Conservation (phyloP, 352 stramenopile species). For the Phytophthora ramorum region DNA sequence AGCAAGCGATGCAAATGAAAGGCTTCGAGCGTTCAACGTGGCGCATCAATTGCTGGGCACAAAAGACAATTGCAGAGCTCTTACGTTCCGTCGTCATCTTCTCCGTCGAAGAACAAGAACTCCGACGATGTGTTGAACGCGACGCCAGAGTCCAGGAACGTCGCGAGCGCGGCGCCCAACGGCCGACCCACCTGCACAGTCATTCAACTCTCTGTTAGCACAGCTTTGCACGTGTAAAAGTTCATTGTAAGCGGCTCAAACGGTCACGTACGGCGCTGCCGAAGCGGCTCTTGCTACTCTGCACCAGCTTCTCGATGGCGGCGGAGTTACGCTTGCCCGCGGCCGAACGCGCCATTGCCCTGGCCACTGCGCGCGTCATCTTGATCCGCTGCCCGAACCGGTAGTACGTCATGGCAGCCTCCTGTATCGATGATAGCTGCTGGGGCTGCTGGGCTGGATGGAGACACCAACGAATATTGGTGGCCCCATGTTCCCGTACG, state of each 20-base stretch:
- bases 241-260: neutral
- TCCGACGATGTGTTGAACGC: constrained; percentile 65
- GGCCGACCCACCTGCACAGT: constrained; percentile 52
- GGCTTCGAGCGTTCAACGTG: neutral
- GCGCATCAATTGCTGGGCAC: constrained; percentile 3
- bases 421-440: constrained; percentile 19
- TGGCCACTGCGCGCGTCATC: constrained; percentile 68
- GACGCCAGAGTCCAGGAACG: constrained; percentile 59
- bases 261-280: constrained; percentile 60
- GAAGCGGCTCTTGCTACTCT: constrained; percentile 71
- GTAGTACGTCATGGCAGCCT: constrained; percentile 73
- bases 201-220: constrained; percentile 12
- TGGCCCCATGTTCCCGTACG: constrained; percentile 15
- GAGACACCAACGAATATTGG: constrained; percentile 21
- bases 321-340: constrained; percentile 51
- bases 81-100: constrained; percentile 87
- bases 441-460: constrained; percentile 4
- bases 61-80: constrained; percentile 22
- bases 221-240: neutral
- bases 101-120: constrained; percentile 81
- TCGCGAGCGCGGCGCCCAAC: constrained; percentile 50
- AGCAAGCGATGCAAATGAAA: constrained; percentile 13
- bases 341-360: constrained; percentile 67
- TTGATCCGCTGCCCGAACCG: constrained; percentile 65
- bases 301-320: constrained; percentile 67